A percentile compares a stretch with the other conserved stretches of the same genome.
Conservation (phyloP, 2,329 filamentous ascomycete species). For the Meredithiella fracta region DNA sequence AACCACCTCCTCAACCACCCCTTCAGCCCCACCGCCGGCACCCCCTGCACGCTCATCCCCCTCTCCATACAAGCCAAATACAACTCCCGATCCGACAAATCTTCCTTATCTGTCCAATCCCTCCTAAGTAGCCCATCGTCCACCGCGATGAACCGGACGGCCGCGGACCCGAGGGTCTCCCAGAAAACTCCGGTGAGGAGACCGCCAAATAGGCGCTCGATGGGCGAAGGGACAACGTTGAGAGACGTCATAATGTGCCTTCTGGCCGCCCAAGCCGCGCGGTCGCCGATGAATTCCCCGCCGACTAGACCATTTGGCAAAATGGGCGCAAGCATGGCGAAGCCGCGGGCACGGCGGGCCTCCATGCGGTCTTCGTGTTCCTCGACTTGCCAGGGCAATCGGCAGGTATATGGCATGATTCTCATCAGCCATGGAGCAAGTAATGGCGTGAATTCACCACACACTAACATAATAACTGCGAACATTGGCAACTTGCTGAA, state of each 20-base stretch:
- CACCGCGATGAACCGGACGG: constrained; percentile 45
- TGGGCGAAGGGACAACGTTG: constrained; percentile 29
- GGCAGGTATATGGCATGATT: constrained; percentile 65
- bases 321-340: constrained; percentile 25
- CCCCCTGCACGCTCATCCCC: constrained; percentile 41
- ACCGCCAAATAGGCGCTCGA: constrained; percentile 33
- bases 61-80: constrained; percentile 54
- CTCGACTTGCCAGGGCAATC: constrained; percentile 58
- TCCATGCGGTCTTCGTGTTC: constrained; percentile 26
- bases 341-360: constrained; percentile 32
- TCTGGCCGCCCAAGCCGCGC: constrained; percentile 16
- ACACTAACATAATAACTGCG: constrained; percentile 54
- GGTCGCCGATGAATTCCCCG: not conserved
- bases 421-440: constrained; percentile 53
- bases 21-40: constrained; percentile 41
- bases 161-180: constrained; percentile 32
- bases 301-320: constrained; percentile 23
- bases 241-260: constrained; percentile 28
- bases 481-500: constrained; percentile 65
- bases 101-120: constrained; percentile 40
- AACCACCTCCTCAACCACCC: constrained; percentile 32
- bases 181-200: constrained; percentile 37
- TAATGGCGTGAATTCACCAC: constrained; percentile 75
- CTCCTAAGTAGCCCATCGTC: constrained; percentile 55
- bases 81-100: constrained; percentile 47